A percentile compares a stretch with the other conserved stretches of the same genome.
Evolutionary conservation across 345 rosid genomes (phyloP).

Genomic region (Melaleuca alternifolia): DNA sequence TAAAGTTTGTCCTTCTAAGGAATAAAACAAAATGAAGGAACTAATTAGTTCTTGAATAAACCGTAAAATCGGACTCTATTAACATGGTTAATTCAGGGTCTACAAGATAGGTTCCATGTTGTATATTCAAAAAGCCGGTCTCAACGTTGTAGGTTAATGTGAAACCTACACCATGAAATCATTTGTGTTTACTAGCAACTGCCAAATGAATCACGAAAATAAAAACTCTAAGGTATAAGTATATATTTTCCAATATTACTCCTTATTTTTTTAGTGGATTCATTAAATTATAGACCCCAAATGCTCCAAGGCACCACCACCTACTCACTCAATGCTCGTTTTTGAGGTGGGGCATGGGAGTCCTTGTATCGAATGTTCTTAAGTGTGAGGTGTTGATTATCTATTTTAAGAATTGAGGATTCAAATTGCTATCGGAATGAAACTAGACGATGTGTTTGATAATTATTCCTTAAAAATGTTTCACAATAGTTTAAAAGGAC

Average conservation of each 20-base stretch:
- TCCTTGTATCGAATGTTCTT: neutral
- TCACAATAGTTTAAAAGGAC: neutral
- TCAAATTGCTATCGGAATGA: neutral
- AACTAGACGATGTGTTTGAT: neutral
- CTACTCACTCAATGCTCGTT: neutral
- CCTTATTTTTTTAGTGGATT: neutral
- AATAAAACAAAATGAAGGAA: neutral
- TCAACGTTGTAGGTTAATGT: neutral
- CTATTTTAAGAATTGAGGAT: neutral
- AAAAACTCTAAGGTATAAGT: fast-evolving
- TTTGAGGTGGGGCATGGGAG: neutral
- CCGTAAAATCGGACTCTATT: no score
- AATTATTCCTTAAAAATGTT: neutral
- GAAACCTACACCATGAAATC: neutral
- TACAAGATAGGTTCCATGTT: neutral
- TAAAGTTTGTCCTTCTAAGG: neutral
- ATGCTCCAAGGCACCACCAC: neutral
- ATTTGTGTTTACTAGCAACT: neutral
- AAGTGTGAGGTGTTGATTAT: neutral
- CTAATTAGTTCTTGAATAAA: neutral
- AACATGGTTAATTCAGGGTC: neutral
- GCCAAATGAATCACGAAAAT: neutral
- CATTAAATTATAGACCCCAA: neutral
- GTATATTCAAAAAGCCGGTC: neutral
- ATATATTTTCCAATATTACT: neutral